Evolutionary conservation across 2,329 filamentous ascomycete species (phyloP).

Genomic region (Epichloe elymi): DNA sequence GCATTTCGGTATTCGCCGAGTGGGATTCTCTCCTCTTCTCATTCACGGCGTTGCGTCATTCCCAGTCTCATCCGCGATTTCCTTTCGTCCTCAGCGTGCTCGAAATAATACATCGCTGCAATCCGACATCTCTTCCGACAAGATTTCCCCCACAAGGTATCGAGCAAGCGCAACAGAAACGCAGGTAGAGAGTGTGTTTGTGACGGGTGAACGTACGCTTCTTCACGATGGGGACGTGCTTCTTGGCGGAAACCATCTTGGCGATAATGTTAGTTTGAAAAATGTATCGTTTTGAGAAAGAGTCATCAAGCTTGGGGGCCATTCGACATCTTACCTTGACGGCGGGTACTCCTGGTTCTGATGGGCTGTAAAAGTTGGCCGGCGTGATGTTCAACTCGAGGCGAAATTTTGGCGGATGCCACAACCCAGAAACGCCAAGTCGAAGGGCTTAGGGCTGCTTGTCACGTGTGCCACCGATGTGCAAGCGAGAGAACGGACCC

Average conservation of each 20-base stretch:
- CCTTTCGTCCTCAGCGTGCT: background rate
- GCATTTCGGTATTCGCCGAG: slow-evolving; percentile 12
- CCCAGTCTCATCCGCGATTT: background rate
- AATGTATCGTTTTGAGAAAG: background rate
- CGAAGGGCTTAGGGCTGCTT: slow-evolving; percentile 22
- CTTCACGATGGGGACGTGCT: slow-evolving; percentile 99
- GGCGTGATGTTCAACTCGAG: slow-evolving; percentile 21
- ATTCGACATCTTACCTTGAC: slow-evolving; percentile 24
- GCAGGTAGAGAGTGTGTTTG: background rate
- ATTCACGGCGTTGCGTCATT: background rate
- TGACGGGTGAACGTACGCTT: slow-evolving; percentile 69
- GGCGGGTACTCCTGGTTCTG: slow-evolving; percentile 23
- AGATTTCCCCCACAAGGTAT: too few relatives aligned
- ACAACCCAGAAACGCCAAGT: slow-evolving; percentile 13
- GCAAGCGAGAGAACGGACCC: background rate
- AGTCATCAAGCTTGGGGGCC: background rate
- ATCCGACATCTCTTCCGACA: background rate
- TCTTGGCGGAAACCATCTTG: slow-evolving; percentile 98
- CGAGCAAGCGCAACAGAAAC: background rate
- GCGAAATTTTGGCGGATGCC: slow-evolving; percentile 24
- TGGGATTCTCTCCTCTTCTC: background rate
- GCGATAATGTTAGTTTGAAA: slow-evolving; percentile 16
- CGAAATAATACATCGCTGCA: too few relatives aligned
- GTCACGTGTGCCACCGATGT: slow-evolving; percentile 15
- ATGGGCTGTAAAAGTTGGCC: slow-evolving; percentile 22